Evolutionary conservation across 2,329 filamentous ascomycete species (phyloP).

Genomic region (Hymenoscyphus fraxineus): DNA sequence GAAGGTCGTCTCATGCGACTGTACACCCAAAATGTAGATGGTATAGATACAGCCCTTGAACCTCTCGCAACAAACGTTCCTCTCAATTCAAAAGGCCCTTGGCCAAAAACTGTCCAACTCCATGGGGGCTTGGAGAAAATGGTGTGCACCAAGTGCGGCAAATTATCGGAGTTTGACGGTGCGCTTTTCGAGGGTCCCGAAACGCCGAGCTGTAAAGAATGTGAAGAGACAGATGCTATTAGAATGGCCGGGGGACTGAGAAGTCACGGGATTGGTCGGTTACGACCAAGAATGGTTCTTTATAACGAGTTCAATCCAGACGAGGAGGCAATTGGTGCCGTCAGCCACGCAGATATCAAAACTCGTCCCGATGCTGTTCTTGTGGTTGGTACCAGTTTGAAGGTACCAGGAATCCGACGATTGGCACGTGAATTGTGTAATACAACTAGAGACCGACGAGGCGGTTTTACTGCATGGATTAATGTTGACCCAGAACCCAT

Average conservation of each 20-base stretch:
- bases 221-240: conserved; percentile 69
- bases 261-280: conserved; percentile 85
- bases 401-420: conserved; percentile 86
- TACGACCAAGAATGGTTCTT: conserved; percentile 89
- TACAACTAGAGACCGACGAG: conserved; percentile 74
- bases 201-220: conserved; percentile 74
- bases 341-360: conserved; percentile 80
- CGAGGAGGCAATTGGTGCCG: conserved; percentile 90
- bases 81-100: conserved; percentile 77
- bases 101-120: conserved; percentile 89
- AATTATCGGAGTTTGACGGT: conserved; percentile 71
- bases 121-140: conserved; percentile 94
- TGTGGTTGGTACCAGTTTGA: conserved; percentile 92
- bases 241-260: conserved; percentile 79
- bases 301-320: conserved; percentile 98
- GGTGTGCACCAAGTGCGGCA: conserved; percentile 90
- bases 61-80: conserved; percentile 80
- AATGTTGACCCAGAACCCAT: conserved; percentile 83
- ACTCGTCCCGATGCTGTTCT: conserved; percentile 85
- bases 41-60: conserved; percentile 79
- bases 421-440: conserved; percentile 89
- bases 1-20: conserved; percentile 84
- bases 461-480: conserved; percentile 90
- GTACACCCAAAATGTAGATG: conserved; percentile 96
- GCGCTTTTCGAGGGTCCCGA: conserved; percentile 79